These are phyloP conservation scores for Wallacemonas sp. DNA, from an alignment of 208 protist species.

Conservation along the genomic window DNA sequence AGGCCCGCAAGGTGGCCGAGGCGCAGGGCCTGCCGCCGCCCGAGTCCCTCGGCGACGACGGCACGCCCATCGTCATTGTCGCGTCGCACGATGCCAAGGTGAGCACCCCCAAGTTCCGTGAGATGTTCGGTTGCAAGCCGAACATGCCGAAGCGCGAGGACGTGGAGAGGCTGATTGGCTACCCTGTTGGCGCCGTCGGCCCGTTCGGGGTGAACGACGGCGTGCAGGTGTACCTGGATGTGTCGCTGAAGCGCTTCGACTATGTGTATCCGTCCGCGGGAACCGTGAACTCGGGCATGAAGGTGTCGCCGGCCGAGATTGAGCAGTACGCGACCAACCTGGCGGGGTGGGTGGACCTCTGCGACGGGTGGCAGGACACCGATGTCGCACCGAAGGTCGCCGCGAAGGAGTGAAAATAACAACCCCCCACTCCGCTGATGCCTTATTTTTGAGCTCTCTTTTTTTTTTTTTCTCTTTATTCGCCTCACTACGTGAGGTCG, in stretches of 20 bases:
- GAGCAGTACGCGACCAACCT: too few species aligned
- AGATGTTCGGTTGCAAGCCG: conserved; percentile 35
- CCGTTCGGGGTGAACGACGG: conserved; percentile 51
- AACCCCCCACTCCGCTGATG: too few species aligned
- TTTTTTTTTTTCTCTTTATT: too few species aligned
- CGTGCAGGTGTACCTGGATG: conserved; percentile 60
- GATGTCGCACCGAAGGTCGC: too few species aligned
- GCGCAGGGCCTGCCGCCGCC: background rate
- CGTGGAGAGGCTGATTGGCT: conserved; percentile 47
- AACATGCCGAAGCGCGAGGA: conserved; percentile 52
- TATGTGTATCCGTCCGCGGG: conserved; percentile 34
- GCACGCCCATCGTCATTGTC: conserved; percentile 38
- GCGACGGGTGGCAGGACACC: too few species aligned
- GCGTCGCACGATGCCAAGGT: conserved; percentile 50
- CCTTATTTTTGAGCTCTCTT: too few species aligned
- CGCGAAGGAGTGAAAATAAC: too few species aligned
- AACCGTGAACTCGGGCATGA: too few species aligned
- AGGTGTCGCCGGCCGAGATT: too few species aligned
- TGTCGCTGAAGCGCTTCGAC: conserved; percentile 53
- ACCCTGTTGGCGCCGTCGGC: conserved; percentile 50
- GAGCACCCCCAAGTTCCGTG: conserved; percentile 40
- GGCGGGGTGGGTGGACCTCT: too few species aligned
- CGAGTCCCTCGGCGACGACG: background rate
- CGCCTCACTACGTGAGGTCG: too few species aligned
- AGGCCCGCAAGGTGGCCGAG: conserved; percentile 13